These are phyloP conservation scores for Colletotrichum siamense DNA, from an alignment of 2,329 filamentous ascomycete genomes.

Conservation along the genomic window DNA sequence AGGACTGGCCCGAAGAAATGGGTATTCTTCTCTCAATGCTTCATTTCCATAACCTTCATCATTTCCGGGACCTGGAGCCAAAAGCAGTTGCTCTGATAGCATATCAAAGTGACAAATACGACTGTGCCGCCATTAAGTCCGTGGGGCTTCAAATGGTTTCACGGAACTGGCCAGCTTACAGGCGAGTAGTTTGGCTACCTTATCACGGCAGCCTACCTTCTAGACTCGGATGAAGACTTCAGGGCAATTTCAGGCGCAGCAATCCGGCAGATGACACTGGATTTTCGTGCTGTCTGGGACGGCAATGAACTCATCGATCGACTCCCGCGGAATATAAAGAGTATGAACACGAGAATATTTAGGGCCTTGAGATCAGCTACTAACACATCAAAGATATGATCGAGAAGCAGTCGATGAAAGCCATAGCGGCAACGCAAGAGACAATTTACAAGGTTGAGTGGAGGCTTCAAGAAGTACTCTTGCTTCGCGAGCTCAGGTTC, in stretches of 20 bases:
- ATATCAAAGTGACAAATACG: not conserved
- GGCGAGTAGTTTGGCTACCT: not conserved
- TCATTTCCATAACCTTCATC: not conserved
- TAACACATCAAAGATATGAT: too few relatives aligned
- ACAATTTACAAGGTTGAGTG: too few relatives aligned
- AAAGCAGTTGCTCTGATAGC: not conserved
- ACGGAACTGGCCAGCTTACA: accelerated
- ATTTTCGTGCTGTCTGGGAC: not conserved
- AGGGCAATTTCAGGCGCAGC: not conserved
- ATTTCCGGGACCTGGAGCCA: not conserved
- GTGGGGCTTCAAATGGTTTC: not conserved
- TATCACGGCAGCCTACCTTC: not conserved
- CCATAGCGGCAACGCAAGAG: too few relatives aligned
- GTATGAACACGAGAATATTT: not conserved
- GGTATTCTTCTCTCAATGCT: not conserved
- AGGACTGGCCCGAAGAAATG: not conserved
- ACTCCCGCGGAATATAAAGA: not conserved
- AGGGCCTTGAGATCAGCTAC: too few relatives aligned
- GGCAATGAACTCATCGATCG: not conserved
- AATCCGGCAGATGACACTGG: not conserved
- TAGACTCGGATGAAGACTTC: not conserved
- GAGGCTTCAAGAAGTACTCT: too few relatives aligned
- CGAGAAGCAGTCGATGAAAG: too few relatives aligned
- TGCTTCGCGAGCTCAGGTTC: too few relatives aligned
- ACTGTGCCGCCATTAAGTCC: not conserved